These are phyloP conservation scores for Cystofilobasidium macerans DNA, from an alignment of 768 basidiomycete genomes.

Conservation along the genomic window DNA sequence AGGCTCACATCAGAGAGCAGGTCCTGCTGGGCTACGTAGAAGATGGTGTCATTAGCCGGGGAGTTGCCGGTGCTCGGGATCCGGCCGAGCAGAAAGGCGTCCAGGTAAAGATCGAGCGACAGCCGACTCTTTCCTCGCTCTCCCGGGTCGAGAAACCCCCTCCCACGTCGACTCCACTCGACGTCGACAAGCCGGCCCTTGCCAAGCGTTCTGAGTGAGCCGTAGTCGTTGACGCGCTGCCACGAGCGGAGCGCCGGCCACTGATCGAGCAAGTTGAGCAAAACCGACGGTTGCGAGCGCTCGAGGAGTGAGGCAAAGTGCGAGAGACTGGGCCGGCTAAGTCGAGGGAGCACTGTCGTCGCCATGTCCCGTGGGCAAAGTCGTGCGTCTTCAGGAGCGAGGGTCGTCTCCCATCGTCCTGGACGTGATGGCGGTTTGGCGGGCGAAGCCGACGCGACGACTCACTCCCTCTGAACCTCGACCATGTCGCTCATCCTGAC, in stretches of 20 bases:
- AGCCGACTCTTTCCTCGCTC: slow-evolving; percentile 11
- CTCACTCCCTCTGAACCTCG: neutral
- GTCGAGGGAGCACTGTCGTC: neutral
- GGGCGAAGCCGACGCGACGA: neutral
- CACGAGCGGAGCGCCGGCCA: slow-evolving; percentile 19
- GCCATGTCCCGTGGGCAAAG: neutral
- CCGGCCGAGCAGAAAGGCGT: slow-evolving; percentile 12
- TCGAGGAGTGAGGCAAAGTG: neutral
- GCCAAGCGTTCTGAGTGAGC: slow-evolving; percentile 5
- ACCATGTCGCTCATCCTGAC: slow-evolving; percentile 46
- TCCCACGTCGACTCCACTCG: slow-evolving; percentile 3
- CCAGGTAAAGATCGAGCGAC: slow-evolving; percentile 3
- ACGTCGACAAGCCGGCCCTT: neutral
- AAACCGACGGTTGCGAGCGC: neutral
- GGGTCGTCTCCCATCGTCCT: too few species aligned
- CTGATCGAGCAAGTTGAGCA: slow-evolving; percentile 9
- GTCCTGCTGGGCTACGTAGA: slow-evolving; percentile 20
- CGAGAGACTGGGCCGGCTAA: neutral
- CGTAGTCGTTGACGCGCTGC: slow-evolving; percentile 14
- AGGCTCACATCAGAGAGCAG: slow-evolving; percentile 1
- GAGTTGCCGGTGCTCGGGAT: neutral
- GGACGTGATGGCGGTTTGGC: neutral
- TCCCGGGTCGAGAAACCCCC: slow-evolving; percentile 18
- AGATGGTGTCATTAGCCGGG: neutral
- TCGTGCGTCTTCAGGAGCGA: too few species aligned